These are phyloP conservation scores for Xylaria venustula DNA, from an alignment of 495 filamentous ascomycete genomes.

Conservation along the genomic window DNA sequence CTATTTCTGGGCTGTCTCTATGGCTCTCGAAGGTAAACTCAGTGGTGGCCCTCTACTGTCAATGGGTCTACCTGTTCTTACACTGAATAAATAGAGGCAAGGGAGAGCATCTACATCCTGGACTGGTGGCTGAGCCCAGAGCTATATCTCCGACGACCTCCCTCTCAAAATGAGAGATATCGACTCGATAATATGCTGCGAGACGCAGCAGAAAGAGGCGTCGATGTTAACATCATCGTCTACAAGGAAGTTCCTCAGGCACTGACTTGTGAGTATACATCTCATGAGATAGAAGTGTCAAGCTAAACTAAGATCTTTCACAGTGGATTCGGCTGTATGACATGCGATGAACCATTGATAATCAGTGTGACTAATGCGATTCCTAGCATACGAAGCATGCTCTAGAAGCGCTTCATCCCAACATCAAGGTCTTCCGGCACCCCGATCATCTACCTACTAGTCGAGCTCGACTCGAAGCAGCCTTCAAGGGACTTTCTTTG, in stretches of 20 bases:
- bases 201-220: slow-evolving; percentile 83
- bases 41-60: neutral
- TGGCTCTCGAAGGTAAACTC: slow-evolving; percentile 65
- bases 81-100: slow-evolving; percentile 53
- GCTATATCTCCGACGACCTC: slow-evolving; percentile 84
- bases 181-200: slow-evolving; percentile 87
- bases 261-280: slow-evolving; percentile 68
- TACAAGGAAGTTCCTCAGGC: slow-evolving; percentile 94
- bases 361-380: slow-evolving; percentile 9
- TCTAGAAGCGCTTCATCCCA: slow-evolving; percentile 75
- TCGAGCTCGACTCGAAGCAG: slow-evolving; percentile 23
- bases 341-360: neutral
- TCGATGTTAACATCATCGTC: slow-evolving; percentile 85
- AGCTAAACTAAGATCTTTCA: slow-evolving; percentile 6
- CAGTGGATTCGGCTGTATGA: slow-evolving; percentile 64
- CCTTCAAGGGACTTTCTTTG: slow-evolving; percentile 49
- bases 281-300: neutral
- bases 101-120: slow-evolving; percentile 85
- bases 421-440: slow-evolving; percentile 89
- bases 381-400: slow-evolving; percentile 73
- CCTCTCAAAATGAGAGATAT: slow-evolving; percentile 77
- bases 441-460: slow-evolving; percentile 80
- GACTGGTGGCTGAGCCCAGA: slow-evolving; percentile 96
- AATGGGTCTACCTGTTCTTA: slow-evolving; percentile 13
- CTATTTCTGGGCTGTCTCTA: slow-evolving; percentile 88